A percentile compares a stretch with the other conserved stretches of the same genome.
Conservation (phyloP, 345 rosid genomes). For the Eucalyptus rudis region DNA sequence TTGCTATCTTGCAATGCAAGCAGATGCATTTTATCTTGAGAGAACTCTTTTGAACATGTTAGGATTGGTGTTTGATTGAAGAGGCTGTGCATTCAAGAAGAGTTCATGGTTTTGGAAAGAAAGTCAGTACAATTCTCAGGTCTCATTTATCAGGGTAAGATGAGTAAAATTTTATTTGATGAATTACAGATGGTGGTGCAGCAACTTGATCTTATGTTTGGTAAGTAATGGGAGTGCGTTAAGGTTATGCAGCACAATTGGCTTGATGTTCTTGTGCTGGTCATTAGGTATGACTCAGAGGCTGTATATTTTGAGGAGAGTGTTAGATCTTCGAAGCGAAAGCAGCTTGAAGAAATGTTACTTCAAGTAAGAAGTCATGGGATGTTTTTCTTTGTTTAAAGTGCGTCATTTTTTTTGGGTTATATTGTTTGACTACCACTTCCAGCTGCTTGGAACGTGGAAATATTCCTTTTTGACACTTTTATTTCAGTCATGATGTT, state of each 20-base stretch:
- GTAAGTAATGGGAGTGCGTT: neutral
- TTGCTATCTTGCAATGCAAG: neutral
- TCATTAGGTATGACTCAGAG: conserved; percentile 64
- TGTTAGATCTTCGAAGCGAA: conserved; percentile 73
- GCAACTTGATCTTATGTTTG: neutral
- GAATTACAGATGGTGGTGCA: neutral
- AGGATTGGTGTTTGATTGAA: conserved; percentile 72
- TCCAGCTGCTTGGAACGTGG: neutral
- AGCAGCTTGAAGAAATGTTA: conserved; percentile 84
- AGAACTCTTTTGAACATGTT: neutral
- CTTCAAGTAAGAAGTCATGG: conserved; percentile 48
- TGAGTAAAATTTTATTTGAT: neutral
- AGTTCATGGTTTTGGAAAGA: conserved; percentile 60
- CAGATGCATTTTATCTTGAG: neutral
- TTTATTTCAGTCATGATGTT: neutral
- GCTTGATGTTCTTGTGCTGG: neutral
- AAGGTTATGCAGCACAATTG: neutral
- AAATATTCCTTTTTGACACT: neutral
- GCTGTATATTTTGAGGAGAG: conserved; percentile 84
- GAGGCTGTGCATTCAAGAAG: conserved; percentile 62
- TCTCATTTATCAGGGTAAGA: conserved; percentile 57
- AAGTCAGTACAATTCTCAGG: conserved; percentile 42
- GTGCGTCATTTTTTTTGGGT: neutral
- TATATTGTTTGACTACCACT: neutral
- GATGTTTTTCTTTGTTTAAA: neutral